Evolutionary conservation across 345 rosid genomes (phyloP), one percentile per base, ranked within the genome.

Genomic region (Aurinia saxatilis): DNA sequence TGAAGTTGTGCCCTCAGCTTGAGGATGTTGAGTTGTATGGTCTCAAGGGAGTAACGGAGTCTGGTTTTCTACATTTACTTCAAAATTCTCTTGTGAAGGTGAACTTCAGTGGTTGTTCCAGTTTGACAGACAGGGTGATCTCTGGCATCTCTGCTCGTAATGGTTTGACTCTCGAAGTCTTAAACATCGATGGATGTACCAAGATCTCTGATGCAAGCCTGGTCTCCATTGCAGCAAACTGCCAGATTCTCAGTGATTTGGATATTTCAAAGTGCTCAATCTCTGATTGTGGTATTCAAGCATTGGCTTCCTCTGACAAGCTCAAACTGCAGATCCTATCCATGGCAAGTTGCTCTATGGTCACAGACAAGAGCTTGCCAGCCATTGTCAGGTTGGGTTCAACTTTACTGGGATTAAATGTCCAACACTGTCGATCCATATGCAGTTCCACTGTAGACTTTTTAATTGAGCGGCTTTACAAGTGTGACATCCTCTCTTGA

Each of bases 401-500:
- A 44, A 80, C 88, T 40, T 73, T 93, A 15, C 50, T 81, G 60
- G 99, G 99, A 25, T 73, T 93, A 74, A 87, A 90, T 42, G 79
- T 93, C 55, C 87, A 85, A 73, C 79, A 77, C 42, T 93, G 99
- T 82, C 86, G 75, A n/a, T 73, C 79, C 51, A 75, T 93, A 48
- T 84, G 85, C 69, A 50, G 47, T 63, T 65, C 74, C 48, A 73
- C 83, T 5, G 65, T 84, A 8, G 84, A 80, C 54, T 42, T 78
- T 50, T 90, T 93, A 23, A 73, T 80, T 57, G 86, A 84, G 60
- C 79, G 73, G 50, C 75, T 90, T 47, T 90, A 90, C 87, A 82
- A 79, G 70, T 93, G 96, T 19, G 96, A 93, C 60, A 80, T 90
- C 80, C 92, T 93, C 25, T 82, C 67, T 71, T 93, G 71, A 86